Conservation (phyloP, 2,329 filamentous ascomycete genomes). For the Colletotrichum tanaceti region DNA sequence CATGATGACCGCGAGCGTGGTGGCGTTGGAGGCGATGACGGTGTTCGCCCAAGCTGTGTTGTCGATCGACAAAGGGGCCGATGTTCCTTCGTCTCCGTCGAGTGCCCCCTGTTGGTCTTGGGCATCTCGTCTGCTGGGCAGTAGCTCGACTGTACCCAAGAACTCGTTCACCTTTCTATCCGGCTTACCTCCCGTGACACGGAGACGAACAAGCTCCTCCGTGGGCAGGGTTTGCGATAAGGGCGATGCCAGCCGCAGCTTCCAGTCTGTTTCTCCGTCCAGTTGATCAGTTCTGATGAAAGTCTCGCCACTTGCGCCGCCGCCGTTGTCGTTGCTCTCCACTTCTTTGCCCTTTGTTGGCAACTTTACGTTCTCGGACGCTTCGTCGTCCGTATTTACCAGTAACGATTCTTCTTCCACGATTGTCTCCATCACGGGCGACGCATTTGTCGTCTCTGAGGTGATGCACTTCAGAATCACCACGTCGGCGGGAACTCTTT, state of each 20-base stretch:
- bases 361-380: slow-evolving; percentile 42
- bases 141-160: slow-evolving; percentile 84
- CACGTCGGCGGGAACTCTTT: slow-evolving; percentile 93
- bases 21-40: slow-evolving; percentile 91
- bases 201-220: slow-evolving; percentile 76
- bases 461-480: slow-evolving; percentile 87
- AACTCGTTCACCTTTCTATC: slow-evolving; percentile 97
- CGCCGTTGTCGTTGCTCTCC: slow-evolving; percentile 48
- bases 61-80: slow-evolving; percentile 86
- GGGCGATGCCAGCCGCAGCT: slow-evolving; percentile 87
- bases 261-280: slow-evolving; percentile 99
- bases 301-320: slow-evolving; percentile 78
- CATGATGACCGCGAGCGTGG: slow-evolving; percentile 87
- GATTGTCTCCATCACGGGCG: slow-evolving; percentile 44
- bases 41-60: slow-evolving; percentile 99
- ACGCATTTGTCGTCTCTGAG: slow-evolving; percentile 59
- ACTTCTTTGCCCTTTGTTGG: slow-evolving; percentile 50
- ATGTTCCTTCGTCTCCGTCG: slow-evolving; percentile 58
- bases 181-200: slow-evolving; percentile 86
- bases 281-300: slow-evolving; percentile 98
- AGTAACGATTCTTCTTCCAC: slow-evolving; percentile 53
- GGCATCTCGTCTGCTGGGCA: slow-evolving; percentile 64
- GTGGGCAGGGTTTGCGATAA: slow-evolving; percentile 83
- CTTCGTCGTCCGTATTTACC: slow-evolving; percentile 54
- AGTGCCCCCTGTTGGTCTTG: slow-evolving; percentile 56